Percentiles rank a stretch among this genome's conserved stretches.
These are phyloP conservation scores for Cantharellus cinnabarinus DNA, from an alignment of 768 basidiomycete genomes.

Conservation along the genomic window DNA sequence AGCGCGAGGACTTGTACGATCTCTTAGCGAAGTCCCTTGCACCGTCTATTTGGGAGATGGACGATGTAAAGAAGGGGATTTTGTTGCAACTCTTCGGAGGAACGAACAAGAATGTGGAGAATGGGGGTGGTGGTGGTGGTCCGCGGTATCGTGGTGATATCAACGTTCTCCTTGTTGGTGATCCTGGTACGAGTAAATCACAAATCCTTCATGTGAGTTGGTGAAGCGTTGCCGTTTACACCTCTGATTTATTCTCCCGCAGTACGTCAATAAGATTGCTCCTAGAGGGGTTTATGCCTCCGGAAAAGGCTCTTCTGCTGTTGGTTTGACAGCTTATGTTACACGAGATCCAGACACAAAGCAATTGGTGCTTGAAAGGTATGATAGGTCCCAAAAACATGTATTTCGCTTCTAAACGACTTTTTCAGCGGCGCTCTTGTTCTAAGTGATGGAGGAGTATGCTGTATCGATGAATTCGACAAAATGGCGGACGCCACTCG, in stretches of 20 bases:
- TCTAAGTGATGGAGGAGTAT: slow-evolving; percentile 87
- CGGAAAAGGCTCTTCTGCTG: slow-evolving; percentile 94
- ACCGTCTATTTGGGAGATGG: slow-evolving; percentile 94
- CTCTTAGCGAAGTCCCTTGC: slow-evolving; percentile 68
- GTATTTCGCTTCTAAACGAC: slow-evolving; percentile 1
- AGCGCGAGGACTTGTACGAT: slow-evolving; percentile 67
- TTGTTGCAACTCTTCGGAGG: slow-evolving; percentile 91
- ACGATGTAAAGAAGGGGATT: slow-evolving; percentile 98
- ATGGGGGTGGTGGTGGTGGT: slow-evolving; percentile 87
- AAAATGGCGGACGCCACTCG: slow-evolving; percentile 30
- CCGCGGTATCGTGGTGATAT: slow-evolving; percentile 96
- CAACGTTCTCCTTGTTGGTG: slow-evolving; percentile 91
- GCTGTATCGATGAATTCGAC: slow-evolving; percentile 92
- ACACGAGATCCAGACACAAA: slow-evolving; percentile 97
- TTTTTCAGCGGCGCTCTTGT: slow-evolving; percentile 68
- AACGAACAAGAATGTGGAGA: slow-evolving; percentile 85
- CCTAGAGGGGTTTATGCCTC: slow-evolving; percentile 95
- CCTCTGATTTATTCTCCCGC: slow-evolving; percentile 4
- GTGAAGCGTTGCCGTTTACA: neutral
- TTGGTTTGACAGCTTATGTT: slow-evolving; percentile 95
- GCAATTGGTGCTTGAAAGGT: slow-evolving; percentile 94
- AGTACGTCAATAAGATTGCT: slow-evolving; percentile 99
- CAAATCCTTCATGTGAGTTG: slow-evolving; percentile 69
- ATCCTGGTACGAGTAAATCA: slow-evolving; percentile 91
- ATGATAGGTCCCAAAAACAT: slow-evolving; percentile 6